Evolutionary conservation across 768 basidiomycete genomes (phyloP).

Genomic region (Auricularia heimuer): DNA sequence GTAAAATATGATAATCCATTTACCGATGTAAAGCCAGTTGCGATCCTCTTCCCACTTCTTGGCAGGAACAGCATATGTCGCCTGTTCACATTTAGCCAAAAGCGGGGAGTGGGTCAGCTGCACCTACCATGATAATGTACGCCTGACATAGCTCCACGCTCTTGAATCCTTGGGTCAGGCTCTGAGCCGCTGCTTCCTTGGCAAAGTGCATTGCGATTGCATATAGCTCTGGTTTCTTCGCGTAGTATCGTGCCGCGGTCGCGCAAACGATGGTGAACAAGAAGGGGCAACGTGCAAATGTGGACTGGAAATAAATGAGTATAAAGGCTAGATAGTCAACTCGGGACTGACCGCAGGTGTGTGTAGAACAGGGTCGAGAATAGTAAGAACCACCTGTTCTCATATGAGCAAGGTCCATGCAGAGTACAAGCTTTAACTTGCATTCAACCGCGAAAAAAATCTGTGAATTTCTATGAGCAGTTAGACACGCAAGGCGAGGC

Average conservation of each 20-base stretch:
- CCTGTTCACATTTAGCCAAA: constrained; percentile 15
- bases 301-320: constrained; percentile 21
- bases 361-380: constrained; percentile 75
- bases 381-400: constrained; percentile 49
- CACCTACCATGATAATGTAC: constrained; percentile 61
- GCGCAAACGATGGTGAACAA: constrained; percentile 89
- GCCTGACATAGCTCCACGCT: constrained; percentile 87
- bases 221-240: constrained; percentile 74
- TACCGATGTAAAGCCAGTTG: constrained; percentile 79
- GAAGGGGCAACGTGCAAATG: constrained; percentile 80
- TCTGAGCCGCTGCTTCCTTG: constrained; percentile 70
- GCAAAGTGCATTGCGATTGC: constrained; percentile 86
- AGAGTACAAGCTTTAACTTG: background rate
- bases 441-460: constrained; percentile 43
- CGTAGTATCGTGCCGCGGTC: constrained; percentile 71
- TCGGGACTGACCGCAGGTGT: constrained; percentile 42
- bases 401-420: background rate
- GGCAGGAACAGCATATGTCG: constrained; percentile 69
- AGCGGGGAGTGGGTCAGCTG: background rate
- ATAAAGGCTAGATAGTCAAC: constrained; percentile 8
- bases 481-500: constrained; percentile 2
- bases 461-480: constrained; percentile 26
- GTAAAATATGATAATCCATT: background rate
- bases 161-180: constrained; percentile 34
- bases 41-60: constrained; percentile 84